Evolutionary conservation across 352 stramenopile species (phyloP).

Genomic region (Phytopythium sindhum): DNA sequence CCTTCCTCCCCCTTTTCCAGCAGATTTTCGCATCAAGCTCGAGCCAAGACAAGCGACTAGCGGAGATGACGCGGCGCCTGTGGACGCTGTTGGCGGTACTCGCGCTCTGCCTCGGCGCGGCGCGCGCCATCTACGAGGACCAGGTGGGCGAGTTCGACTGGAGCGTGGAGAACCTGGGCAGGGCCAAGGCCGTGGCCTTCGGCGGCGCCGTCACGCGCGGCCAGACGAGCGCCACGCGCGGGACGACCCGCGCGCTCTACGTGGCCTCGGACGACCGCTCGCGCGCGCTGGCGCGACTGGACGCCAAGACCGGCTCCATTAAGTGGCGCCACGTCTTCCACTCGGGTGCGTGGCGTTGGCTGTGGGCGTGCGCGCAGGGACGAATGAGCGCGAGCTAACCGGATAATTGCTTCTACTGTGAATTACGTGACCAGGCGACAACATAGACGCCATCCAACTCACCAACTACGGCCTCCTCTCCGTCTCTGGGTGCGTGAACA

Average conservation of each 20-base stretch:
- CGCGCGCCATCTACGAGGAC: conserved; percentile 60
- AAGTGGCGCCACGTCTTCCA: conserved; percentile 76
- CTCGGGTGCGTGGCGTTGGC: conserved; percentile 23
- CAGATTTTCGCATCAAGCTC: not conserved
- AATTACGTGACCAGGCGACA: too few species aligned
- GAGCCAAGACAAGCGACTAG: not conserved
- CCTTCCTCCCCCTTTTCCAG: not conserved
- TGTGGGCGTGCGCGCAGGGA: too few species aligned
- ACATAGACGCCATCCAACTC: conserved; percentile 63
- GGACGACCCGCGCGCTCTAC: conserved; percentile 54
- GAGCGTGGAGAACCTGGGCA: conserved; percentile 61
- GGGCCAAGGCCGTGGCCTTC: conserved; percentile 44
- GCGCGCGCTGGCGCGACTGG: conserved; percentile 59
- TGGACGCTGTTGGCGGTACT: conserved; percentile 18
- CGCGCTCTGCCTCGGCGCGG: conserved; percentile 22
- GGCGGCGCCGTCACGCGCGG: conserved; percentile 38
- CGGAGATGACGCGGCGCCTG: conserved; percentile 16
- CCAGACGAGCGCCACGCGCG: conserved; percentile 31
- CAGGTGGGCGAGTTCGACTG: conserved; percentile 81
- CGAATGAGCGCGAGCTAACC: too few species aligned
- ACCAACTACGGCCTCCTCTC: conserved; percentile 66
- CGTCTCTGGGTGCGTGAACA: too few species aligned
- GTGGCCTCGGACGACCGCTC: conserved; percentile 62
- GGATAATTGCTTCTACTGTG: too few species aligned
- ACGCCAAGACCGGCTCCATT: conserved; percentile 63